Base-by-base conservation (phyloP, 257 asterid species). In the Lantana camara region DNA sequence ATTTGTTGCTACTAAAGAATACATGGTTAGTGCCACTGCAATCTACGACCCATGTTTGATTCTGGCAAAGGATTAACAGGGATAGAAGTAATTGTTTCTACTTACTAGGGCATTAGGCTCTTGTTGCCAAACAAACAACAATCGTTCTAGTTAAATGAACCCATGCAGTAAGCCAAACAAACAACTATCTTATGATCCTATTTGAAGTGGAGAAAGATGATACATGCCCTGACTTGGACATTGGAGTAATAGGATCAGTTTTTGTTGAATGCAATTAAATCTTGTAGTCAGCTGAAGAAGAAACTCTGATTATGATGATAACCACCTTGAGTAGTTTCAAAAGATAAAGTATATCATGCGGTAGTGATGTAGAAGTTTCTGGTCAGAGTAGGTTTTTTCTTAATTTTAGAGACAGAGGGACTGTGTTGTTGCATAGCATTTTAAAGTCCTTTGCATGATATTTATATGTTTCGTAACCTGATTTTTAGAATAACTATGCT, bases 1-100 rank as follows among this genome's bases (percentile, higher is more conserved):
- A 82, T 90, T 94, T 79, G 83, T 88, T 71, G 99, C 99, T 67
- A 45, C 99, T 41, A 84, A 82, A 72, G 99, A 94, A 69, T 94
- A 83, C 79, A 84, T 86, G 93, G 99, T 94, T 63, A 78, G 96
- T 86, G 35, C 45, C 56, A 20, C 37, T n/a, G n/a, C n/a, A n/a
- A 46, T 66, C 54, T 27, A n/a, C 30, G 50, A 42, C 60, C 64
- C 68, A 24, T 55, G 21, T 66, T 74, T 71, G 75, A 14, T 48
- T 52, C 53, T 49, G 9, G 14, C 34, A 32, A 45, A 45, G 56
- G 57, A 60, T 66, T 66, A 45, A 27, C 64, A 40, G 32, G 29
- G 51, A 44, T 60, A 59, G 38, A 73, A 60, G 61, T 73, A 40
- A 47, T 9, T 38, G 57, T 45, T n/a, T n/a, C n/a, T n/a, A n/a